phyloP scores from a whole-genome alignment of 2,329 filamentous ascomycete species.

The Cladosporium sp. region DNA sequence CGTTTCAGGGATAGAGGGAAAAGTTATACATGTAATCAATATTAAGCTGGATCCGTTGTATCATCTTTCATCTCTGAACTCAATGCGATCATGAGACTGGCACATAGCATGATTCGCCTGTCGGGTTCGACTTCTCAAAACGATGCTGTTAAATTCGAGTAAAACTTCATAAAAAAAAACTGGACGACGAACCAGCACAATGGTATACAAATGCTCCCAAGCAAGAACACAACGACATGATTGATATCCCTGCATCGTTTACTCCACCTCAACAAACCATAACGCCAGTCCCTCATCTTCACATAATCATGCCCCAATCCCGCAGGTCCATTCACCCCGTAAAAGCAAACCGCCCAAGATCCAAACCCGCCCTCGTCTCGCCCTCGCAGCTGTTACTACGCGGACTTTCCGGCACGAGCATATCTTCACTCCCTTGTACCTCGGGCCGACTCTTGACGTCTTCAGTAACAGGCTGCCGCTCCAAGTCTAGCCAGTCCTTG shows the following conservation, averaged over 20 bases:
- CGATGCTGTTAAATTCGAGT: too few relatives aligned
- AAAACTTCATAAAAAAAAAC: too few relatives aligned
- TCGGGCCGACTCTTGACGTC: conserved; percentile 28
- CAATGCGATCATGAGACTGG: background rate
- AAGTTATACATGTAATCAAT: background rate
- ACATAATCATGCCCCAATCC: background rate
- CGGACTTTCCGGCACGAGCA: conserved; percentile 49
- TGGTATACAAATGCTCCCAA: background rate
- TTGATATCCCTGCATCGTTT: background rate
- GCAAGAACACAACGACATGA: background rate
- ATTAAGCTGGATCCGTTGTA: too few relatives aligned
- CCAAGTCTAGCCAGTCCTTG: conserved; percentile 31
- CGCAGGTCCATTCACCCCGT: conserved; percentile 3
- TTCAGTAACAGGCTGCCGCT: conserved; percentile 24
- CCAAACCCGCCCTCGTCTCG: background rate
- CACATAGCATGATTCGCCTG: too few relatives aligned
- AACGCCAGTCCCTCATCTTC: background rate
- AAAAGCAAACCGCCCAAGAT: conserved; percentile 16
- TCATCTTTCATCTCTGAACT: background rate
- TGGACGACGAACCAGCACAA: too few relatives aligned
- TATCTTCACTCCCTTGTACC: conserved; percentile 50
- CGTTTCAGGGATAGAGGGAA: background rate
- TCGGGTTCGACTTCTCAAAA: too few relatives aligned
- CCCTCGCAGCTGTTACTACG: conserved; percentile 11
- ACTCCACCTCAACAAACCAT: background rate